Evolutionary conservation across 306 rosid genomes (phyloP), one percentile per base, ranked within the genome.

Genomic region (Cicer bijugum): DNA sequence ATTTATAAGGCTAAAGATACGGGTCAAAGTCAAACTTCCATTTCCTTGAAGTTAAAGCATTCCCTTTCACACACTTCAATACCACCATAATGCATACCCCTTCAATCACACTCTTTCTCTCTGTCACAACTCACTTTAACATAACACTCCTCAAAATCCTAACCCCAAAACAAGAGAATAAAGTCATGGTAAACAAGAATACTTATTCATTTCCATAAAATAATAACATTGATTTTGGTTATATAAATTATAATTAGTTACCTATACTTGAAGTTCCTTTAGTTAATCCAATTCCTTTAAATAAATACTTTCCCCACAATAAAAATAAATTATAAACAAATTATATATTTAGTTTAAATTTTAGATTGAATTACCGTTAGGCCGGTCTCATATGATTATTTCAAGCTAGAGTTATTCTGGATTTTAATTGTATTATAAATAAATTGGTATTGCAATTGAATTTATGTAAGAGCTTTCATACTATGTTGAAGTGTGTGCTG

Each of bases 21-120:
- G 97, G 97, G 97, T 91, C 95, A 91, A 91, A 91, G 17, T 59
- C 44, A 59, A 59, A 91, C 91, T 86, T 65, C 14, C 39, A 46
- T 75, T 60, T 16, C 4, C 97, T 89, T 89, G 19, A 81, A 83
- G 38, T 87, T 85, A 84, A 91, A 87, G 92, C 80, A 88, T 59
- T 68, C 62, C 42, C 47, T 75, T 76, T 66, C 66, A 75, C 42
- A 57, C 44, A 52, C 69, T 80, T 78, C 75, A 72, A 71, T 79
- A 63, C 81, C 6, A 59, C 33, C 33, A 28, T 23, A 23, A 23
- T 7, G 17, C 44, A 6, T 48, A 69, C 74, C 72, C 66, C 74
- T 74, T 69, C 67, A 81, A 57, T 72, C 60, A 72, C 76, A 64
- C 58, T 71, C 79, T 72, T 45, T 11, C 74, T 33, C 23, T 55